These are phyloP conservation scores for Salvia splendens DNA, from an alignment of 257 asterid species.

Conservation along the genomic window DNA sequence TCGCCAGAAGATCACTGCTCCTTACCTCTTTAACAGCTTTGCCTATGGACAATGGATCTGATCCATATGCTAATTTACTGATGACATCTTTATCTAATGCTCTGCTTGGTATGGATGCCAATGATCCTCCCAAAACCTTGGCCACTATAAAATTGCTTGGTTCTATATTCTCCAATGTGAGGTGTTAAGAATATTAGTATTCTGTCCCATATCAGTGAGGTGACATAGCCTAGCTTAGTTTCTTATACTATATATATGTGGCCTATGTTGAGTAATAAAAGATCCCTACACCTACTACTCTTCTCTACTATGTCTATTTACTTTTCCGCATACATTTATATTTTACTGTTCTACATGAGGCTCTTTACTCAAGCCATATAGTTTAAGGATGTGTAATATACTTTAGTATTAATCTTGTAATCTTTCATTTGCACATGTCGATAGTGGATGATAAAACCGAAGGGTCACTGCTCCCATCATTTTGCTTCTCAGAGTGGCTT, in stretches of 20 bases:
- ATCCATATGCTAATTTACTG: slow-evolving; percentile 73
- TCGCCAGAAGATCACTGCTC: slow-evolving; percentile 77
- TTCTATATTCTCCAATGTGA: slow-evolving; percentile 88
- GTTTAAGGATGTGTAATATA: slow-evolving; percentile 13
- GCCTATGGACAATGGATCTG: slow-evolving; percentile 50
- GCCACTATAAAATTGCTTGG: slow-evolving; percentile 97
- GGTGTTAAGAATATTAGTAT: no score
- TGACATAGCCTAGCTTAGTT: no score
- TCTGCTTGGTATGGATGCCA: slow-evolving; percentile 98
- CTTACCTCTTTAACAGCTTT: slow-evolving; percentile 54
- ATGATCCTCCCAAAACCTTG: slow-evolving; percentile 98
- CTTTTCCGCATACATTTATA: no score
- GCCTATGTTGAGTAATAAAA: no score
- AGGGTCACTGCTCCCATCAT: slow-evolving; percentile 59
- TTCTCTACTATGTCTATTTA: no score
- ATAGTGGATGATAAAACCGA: slow-evolving; percentile 69
- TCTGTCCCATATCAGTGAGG: no score
- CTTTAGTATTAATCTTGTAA: slow-evolving; percentile 36
- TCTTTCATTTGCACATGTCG: slow-evolving; percentile 71
- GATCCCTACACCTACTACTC: no score
- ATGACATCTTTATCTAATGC: slow-evolving; percentile 85
- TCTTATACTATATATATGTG: no score
- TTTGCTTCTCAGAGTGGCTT: slow-evolving; percentile 94
- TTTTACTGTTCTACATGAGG: no score
- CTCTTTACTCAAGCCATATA: slow-evolving; percentile 27